Evolutionary conservation across 2,329 filamentous ascomycete genomes (phyloP).

Genomic region (Byssochlamys sp.): DNA sequence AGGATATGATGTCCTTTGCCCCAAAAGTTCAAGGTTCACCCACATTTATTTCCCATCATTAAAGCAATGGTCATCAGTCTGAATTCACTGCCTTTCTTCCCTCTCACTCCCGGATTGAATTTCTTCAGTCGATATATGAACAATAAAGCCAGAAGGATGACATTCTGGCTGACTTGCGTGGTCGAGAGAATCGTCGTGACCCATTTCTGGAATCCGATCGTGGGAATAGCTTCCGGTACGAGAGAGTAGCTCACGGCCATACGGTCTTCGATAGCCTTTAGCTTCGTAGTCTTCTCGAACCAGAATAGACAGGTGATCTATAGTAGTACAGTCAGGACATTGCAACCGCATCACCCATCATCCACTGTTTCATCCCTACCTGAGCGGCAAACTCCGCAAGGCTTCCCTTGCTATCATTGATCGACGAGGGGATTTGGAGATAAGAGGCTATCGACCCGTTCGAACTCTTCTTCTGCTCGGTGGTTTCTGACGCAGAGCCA

Average conservation of each 20-base stretch:
- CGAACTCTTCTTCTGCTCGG: constrained; percentile 18
- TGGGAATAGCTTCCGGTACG: constrained; percentile 63
- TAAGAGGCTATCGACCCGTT: constrained; percentile 37
- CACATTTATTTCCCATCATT: constrained; percentile 97
- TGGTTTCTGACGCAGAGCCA: constrained; percentile 11
- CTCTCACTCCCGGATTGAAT: constrained; percentile 78
- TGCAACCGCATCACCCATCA: background rate
- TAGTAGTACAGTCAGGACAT: constrained; percentile 1
- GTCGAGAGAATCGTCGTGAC: constrained; percentile 81
- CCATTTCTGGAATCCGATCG: constrained; percentile 82
- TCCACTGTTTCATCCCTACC: constrained; percentile 41
- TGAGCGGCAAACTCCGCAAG: constrained; percentile 75
- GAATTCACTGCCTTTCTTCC: constrained; percentile 87
- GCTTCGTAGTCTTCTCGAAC: constrained; percentile 80
- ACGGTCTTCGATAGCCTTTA: constrained; percentile 61
- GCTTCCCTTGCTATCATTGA: constrained; percentile 65
- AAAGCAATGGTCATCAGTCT: constrained; percentile 83
- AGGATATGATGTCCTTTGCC: background rate
- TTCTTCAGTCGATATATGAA: constrained; percentile 92
- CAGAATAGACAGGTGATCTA: constrained; percentile 95
- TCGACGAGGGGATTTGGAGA: constrained; percentile 64
- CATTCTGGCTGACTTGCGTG: constrained; percentile 92
- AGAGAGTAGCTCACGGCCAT: constrained; percentile 45
- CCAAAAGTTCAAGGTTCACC: constrained; percentile 20
- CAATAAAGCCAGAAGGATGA: constrained; percentile 76